Evolutionary conservation across 768 basidiomycete species (phyloP).

Genomic region (Tylopilus sp.): DNA sequence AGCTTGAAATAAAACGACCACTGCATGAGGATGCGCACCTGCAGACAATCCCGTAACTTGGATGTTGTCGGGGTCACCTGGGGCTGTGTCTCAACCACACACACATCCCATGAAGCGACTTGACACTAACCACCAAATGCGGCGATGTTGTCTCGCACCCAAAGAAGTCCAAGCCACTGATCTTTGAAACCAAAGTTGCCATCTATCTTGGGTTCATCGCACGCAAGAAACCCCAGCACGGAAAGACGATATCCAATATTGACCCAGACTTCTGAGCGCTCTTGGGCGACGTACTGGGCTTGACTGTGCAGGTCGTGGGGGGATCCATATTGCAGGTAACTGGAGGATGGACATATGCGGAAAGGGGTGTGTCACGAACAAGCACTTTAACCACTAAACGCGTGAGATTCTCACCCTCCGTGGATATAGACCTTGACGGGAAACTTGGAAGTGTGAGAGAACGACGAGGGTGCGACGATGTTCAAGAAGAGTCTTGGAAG

Average conservation of each 20-base stretch:
- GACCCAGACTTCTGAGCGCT: conserved; percentile 67
- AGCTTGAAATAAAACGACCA: not conserved
- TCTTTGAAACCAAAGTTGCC: conserved; percentile 88
- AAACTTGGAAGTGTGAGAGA: conserved; percentile 38
- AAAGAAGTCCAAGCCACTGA: conserved; percentile 70
- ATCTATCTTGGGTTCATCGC: conserved; percentile 53
- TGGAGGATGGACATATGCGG: conserved; percentile 20
- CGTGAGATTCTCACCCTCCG: conserved; percentile 50
- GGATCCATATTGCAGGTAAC: conserved; percentile 78
- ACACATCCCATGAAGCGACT: not conserved
- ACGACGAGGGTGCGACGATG: conserved; percentile 51
- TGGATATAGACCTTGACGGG: conserved; percentile 76
- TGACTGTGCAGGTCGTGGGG: conserved; percentile 60
- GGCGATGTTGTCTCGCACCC: conserved; percentile 65
- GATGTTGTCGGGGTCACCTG: conserved; percentile 59
- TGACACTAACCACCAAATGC: conserved; percentile 56
- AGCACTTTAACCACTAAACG: not conserved
- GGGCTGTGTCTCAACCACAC: not conserved
- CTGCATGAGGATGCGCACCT: conserved; percentile 30
- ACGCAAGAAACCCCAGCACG: conserved; percentile 73
- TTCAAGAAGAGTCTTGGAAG: conserved; percentile 59
- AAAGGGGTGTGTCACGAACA: not conserved
- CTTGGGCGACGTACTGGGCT: conserved; percentile 64
- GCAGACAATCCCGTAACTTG: conserved; percentile 68
- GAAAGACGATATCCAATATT: conserved; percentile 77